Base-by-base conservation (phyloP, 306 rosid species). In the Cicer judaicum region DNA sequence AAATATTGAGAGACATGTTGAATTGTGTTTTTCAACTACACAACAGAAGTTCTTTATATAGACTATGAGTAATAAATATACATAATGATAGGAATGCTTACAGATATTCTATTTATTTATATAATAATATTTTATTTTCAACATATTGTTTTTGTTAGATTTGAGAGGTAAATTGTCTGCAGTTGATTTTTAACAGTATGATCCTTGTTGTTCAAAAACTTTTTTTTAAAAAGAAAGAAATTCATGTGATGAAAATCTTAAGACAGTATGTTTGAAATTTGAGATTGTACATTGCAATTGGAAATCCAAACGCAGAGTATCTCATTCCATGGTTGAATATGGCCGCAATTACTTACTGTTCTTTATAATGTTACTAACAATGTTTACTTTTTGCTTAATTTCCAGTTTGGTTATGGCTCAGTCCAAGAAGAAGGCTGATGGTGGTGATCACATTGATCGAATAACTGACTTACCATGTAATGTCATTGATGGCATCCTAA, bases 391-490 rank as follows among this genome's bases (percentile, higher is more conserved):
- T 36, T 9, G 5, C 46, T 64, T 64, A 18, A 34, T 44, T 47
- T 76, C 36, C 46, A 55, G 57, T 24, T 54, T 42, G 29, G 8
- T 29, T 24, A 42, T 55, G 74, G n/a, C 52, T 48, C 34, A n/a
- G 49, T 57, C 64, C 44, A 2, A 38, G 36, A 15, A 70, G 64
- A 39, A 52, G 46, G 60, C 9, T 34, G 18, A 47, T 39, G 5
- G 9, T 8, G 38, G 4, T 12, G 49, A 12, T 16, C 24, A 40
- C 36, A n/a, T 7, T 13, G 79, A 80, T 64, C 42, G 50, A 4
- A 59, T 80, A 64, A 80, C 50, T 49, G 52, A 68, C 43, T 42
- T 74, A 10, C 84, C 76, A 40, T 40, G 10, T 21, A 29, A 80
- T 60, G 52, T 80, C 11, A 59, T 80, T 52, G 61, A 61, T 41